Conservation (phyloP, 2,329 filamentous ascomycete species). For the Diatrype stigma region DNA sequence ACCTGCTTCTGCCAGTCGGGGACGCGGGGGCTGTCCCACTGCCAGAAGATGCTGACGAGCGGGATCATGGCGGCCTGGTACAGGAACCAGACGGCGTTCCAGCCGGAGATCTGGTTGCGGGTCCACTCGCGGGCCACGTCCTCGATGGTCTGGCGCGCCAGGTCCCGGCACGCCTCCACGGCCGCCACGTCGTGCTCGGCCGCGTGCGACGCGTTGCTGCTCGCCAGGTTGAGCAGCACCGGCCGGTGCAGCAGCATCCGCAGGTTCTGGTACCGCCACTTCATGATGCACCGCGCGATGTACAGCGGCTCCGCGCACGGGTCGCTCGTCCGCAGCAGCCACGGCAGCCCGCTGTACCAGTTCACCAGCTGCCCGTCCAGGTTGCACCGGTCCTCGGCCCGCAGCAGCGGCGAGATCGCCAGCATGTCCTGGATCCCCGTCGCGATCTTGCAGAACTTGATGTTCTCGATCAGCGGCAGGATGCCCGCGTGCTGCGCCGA, state of each 20-base stretch:
- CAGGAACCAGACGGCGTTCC: constrained; percentile 78
- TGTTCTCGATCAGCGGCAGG: constrained; percentile 69
- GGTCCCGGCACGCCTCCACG: constrained; percentile 63
- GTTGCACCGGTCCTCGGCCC: constrained; percentile 60
- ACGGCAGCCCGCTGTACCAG: constrained; percentile 70
- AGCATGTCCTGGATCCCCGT: constrained; percentile 74
- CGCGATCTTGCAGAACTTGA: constrained; percentile 75
- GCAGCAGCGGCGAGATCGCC: constrained; percentile 63
- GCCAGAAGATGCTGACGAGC: constrained; percentile 69
- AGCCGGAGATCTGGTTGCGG: constrained; percentile 71
- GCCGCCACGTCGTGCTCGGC: constrained; percentile 61
- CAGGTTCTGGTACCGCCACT: constrained; percentile 77
- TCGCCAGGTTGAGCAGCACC: constrained; percentile 62
- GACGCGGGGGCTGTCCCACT: constrained; percentile 47
- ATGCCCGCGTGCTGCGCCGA: constrained; percentile 59
- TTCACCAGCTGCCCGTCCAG: constrained; percentile 65
- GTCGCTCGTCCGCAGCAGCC: constrained; percentile 59
- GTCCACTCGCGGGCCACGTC: constrained; percentile 69
- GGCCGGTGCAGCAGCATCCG: constrained; percentile 73
- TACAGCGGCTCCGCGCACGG: constrained; percentile 67
- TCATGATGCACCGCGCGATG: constrained; percentile 70
- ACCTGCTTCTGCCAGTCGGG: constrained; percentile 54
- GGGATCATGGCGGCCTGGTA: constrained; percentile 80
- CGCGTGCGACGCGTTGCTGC: constrained; percentile 46
- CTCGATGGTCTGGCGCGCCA: constrained; percentile 67